Evolutionary conservation across 805 yeast species (phyloP), one percentile per base, ranked within the genome.

Genomic region (Cyberlindnera galapagoensis): DNA sequence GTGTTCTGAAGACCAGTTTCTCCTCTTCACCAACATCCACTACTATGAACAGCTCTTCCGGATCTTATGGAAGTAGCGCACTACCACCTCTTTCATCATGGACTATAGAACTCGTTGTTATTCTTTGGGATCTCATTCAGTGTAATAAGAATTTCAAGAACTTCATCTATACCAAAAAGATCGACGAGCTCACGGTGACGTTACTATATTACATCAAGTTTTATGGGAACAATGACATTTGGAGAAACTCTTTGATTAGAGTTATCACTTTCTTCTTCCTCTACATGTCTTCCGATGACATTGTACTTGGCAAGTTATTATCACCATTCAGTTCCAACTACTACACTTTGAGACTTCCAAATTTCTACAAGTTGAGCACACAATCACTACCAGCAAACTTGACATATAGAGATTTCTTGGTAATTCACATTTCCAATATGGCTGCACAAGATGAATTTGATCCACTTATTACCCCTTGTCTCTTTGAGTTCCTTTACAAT

Each of bases 51-150:
- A 28, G 36, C 8, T 21, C 23, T 15, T 11, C 24, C 13, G 18
- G n/a, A 13, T 11, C 31, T 13, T 17, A 23, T 8, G 28, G 16
- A 13, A 13, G 26, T 6, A 51, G 59, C 28, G 44, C 62, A 33
- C 27, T 64, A 37, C 59, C 73, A 27, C 39, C 57, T 40, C 31
- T 65, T 36, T 56, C 70, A 5, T 46, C 66, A 13, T 65, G 87
- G 79, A 53, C 75, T 3, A 58, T 65, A 4, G 88, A 80, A 47
- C 50, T 71, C n/a, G 55, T 74, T 6, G 66, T 80, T 51, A 51
- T 88, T 7, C 43, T 82, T 11, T 84, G 94, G 83, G 94, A 83
- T 46, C 57, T 86, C 26, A 57, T 74, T 21, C 90, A 84, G 49
- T 77, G 86, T 44, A 90, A 90, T 56, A 64, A 63, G 37, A 56